Percentiles rank a stretch among this genome's conserved stretches.
Evolutionary conservation across 257 asterid species (phyloP).

Genomic region (Linaria vulgaris): DNA sequence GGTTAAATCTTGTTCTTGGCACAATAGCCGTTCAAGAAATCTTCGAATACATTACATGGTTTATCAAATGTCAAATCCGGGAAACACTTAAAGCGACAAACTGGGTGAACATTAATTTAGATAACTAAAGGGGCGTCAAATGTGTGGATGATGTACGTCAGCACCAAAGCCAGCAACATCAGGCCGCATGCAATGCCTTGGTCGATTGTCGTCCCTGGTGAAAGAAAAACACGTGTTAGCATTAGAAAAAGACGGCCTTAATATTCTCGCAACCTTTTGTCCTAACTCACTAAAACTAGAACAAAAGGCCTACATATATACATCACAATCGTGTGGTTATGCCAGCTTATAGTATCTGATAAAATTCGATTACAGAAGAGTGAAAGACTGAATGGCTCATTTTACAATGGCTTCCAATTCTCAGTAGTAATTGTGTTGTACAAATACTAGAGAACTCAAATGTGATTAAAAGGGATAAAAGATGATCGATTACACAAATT

Average conservation of each 20-base stretch:
- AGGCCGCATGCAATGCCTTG: conserved; percentile 68
- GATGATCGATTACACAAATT: too few relatives aligned
- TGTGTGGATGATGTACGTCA: conserved; percentile 68
- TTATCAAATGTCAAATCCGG: conserved; percentile 12
- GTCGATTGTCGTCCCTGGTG: conserved; percentile 69
- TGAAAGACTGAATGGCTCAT: neutral
- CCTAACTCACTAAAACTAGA: neutral
- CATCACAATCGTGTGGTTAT: neutral
- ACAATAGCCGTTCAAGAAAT: conserved; percentile 5
- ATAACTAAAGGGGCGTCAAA: conserved; percentile 46
- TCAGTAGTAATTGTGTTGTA: too few relatives aligned
- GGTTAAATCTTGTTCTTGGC: conserved; percentile 12
- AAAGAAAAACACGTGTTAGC: neutral
- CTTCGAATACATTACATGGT: conserved; percentile 15
- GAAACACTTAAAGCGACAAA: conserved; percentile 16
- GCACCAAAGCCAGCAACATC: conserved; percentile 70
- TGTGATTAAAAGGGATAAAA: too few relatives aligned
- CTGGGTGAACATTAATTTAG: conserved; percentile 26
- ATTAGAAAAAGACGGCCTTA: neutral
- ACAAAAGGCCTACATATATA: neutral
- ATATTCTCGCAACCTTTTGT: neutral
- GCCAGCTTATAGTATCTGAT: neutral
- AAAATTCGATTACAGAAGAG: neutral
- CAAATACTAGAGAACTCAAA: too few relatives aligned
- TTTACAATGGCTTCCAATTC: neutral